These are phyloP conservation scores for Dictyostelium brefeldianum DNA, from an alignment of 78 protist genomes.

Conservation along the genomic window DNA sequence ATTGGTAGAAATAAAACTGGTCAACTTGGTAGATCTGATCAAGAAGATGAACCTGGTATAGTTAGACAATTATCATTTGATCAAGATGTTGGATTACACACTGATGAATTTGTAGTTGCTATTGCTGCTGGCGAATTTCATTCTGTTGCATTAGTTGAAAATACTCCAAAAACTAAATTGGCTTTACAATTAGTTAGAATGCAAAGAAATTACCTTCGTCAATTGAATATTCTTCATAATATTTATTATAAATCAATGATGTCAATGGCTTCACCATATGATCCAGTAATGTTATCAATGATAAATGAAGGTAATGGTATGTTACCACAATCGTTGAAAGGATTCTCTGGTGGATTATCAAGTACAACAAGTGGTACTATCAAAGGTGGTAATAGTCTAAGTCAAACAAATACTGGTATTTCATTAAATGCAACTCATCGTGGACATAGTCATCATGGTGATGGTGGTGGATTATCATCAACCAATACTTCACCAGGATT, in stretches of 20 bases:
- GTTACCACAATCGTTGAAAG: not conserved
- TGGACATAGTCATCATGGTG: not conserved
- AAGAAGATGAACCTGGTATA: conserved; percentile 30
- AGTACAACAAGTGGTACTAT: not conserved
- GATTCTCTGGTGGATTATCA: not conserved
- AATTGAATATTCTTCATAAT: conserved; percentile 39
- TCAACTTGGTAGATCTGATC: conserved; percentile 38
- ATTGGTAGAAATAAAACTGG: conserved; percentile 69
- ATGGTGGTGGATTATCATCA: not conserved
- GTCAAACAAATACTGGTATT: no score
- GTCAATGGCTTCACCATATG: conserved; percentile 50
- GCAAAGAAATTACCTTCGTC: conserved; percentile 72
- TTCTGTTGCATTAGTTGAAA: conserved; percentile 56
- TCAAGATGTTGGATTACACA: not conserved
- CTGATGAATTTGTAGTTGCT: conserved; percentile 41
- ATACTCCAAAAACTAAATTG: conserved; percentile 45
- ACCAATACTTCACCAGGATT: conserved; percentile 37
- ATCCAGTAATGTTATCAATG: not conserved
- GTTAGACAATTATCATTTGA: conserved; percentile 45
- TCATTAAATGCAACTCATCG: not conserved
- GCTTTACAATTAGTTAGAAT: conserved; percentile 28
- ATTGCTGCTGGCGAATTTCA: conserved; percentile 68
- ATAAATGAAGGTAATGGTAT: not conserved
- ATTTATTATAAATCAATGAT: conserved; percentile 50
- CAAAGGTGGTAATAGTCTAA: not conserved